Conservation (phyloP, 352 stramenopile genomes). For the Pythium oligandrum region DNA sequence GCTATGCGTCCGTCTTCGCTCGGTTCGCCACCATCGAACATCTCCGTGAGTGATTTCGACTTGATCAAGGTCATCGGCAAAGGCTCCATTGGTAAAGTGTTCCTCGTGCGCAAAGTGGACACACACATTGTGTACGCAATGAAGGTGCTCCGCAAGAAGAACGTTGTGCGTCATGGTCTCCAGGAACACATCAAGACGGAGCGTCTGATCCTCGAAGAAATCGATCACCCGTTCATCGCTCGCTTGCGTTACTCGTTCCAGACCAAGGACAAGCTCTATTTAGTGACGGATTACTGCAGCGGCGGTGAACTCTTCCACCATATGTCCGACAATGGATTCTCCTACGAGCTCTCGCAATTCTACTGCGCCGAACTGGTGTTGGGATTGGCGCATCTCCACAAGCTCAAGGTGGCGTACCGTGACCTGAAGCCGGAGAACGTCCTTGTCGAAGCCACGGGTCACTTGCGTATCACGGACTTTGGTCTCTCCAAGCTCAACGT, state of each 20-base stretch:
- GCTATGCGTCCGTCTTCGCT: conserved; percentile 55
- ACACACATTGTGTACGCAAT: conserved; percentile 94
- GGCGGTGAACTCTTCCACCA: conserved; percentile 98
- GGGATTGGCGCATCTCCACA: conserved; percentile 94
- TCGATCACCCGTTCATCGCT: conserved; percentile 98
- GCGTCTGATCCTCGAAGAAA: conserved; percentile 95
- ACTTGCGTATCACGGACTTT: conserved; percentile 98
- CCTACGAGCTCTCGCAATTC: conserved; percentile 79
- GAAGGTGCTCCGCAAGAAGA: conserved; percentile 98
- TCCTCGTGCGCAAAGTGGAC: conserved; percentile 83
- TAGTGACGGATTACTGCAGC: conserved; percentile 88
- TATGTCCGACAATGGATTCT: conserved; percentile 88
- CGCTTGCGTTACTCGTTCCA: conserved; percentile 98
- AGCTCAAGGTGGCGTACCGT: conserved; percentile 94
- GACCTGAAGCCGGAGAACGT: conserved; percentile 98
- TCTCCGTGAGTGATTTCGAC: conserved; percentile 84
- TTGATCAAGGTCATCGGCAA: conserved; percentile 83
- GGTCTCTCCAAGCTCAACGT: conserved; percentile 75
- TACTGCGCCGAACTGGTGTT: conserved; percentile 96
- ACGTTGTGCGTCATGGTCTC: conserved; percentile 90
- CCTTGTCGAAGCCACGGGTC: conserved; percentile 79
- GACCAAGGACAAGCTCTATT: conserved; percentile 85
- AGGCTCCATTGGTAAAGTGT: conserved; percentile 87
- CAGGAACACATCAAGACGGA: conserved; percentile 96
- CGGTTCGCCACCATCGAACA: conserved; percentile 21